Percentiles rank a stretch among this genome's conserved stretches.
These are phyloP conservation scores for Halocafeteria seosinensis DNA, from an alignment of 108 stramenopile genomes.

Conservation along the genomic window DNA sequence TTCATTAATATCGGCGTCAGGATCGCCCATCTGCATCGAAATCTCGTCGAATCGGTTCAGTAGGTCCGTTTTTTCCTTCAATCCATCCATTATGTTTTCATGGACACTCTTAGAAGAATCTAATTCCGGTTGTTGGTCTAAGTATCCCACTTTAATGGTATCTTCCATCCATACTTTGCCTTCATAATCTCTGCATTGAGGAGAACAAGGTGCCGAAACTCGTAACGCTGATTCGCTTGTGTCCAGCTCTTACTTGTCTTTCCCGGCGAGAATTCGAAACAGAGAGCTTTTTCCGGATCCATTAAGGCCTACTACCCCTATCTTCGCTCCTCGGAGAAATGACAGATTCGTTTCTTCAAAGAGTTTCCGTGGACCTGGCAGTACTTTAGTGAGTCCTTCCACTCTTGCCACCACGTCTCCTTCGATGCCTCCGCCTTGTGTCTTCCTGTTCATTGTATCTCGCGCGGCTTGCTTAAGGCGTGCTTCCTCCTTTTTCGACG, in stretches of 20 bases:
- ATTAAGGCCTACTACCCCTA: constrained; percentile 58
- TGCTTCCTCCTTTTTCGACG: no score
- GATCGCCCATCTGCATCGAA: background rate
- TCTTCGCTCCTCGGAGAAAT: background rate
- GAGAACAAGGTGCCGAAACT: no score
- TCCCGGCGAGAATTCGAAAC: constrained; percentile 73
- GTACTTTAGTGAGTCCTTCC: background rate
- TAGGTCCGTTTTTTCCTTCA: background rate
- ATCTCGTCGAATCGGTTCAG: background rate
- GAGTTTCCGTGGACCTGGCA: background rate
- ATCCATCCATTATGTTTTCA: background rate
- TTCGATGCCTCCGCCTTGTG: background rate
- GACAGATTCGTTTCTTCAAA: background rate
- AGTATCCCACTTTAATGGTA: background rate
- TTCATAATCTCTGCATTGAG: constrained; percentile 1
- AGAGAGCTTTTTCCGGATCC: constrained; percentile 65
- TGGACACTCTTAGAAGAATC: background rate
- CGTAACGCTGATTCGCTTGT: no score
- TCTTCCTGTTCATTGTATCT: no score
- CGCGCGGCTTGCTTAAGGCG: no score
- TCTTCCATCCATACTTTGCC: background rate
- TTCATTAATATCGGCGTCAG: constrained; percentile 2
- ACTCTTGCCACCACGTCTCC: background rate
- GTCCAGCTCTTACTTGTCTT: no score
- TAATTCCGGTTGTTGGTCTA: background rate